A percentile compares a stretch with the other conserved stretches of the same genome.
phyloP scores from a whole-genome alignment of 768 basidiomycete genomes.

The Suillus discolor region DNA sequence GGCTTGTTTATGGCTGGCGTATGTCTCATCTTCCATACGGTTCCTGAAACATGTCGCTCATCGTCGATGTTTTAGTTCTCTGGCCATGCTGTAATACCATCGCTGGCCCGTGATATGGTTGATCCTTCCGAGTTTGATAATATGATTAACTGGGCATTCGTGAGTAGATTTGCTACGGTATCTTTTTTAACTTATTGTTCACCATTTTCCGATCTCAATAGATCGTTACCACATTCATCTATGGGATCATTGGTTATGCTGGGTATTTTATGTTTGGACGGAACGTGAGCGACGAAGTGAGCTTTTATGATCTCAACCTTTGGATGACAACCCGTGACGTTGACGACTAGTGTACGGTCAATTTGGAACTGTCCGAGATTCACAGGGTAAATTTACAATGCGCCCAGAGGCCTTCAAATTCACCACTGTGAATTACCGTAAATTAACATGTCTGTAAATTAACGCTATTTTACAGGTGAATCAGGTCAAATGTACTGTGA shows the following conservation, averaged over 20 bases:
- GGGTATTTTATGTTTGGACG: conserved; percentile 96
- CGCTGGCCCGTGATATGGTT: conserved; percentile 85
- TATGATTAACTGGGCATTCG: conserved; percentile 89
- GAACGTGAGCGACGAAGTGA: conserved; percentile 77
- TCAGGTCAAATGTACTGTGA: too few relatives aligned
- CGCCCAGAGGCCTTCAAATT: too few relatives aligned
- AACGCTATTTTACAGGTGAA: too few relatives aligned
- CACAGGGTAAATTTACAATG: too few relatives aligned
- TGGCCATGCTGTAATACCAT: conserved; percentile 91
- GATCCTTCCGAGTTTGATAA: conserved; percentile 77
- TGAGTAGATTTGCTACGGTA: conserved; percentile 42
- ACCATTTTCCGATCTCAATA: conserved; percentile 25
- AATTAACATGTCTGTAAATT: too few relatives aligned
- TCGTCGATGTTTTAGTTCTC: conserved; percentile 57
- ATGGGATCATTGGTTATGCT: conserved; percentile 67
- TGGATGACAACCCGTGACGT: neutral
- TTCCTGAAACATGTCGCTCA: neutral
- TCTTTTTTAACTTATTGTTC: conserved; percentile 5
- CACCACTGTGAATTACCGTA: too few relatives aligned
- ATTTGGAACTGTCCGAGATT: too few relatives aligned
- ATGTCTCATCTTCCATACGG: conserved; percentile 24
- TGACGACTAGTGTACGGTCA: too few relatives aligned
- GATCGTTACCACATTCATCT: conserved; percentile 64
- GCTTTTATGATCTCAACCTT: conserved; percentile 14
- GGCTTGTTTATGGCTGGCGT: conserved; percentile 94